Percentiles rank a stretch among this genome's conserved stretches.
These are phyloP conservation scores for Boehmeria nivea DNA, from an alignment of 306 rosid genomes.

Conservation along the genomic window DNA sequence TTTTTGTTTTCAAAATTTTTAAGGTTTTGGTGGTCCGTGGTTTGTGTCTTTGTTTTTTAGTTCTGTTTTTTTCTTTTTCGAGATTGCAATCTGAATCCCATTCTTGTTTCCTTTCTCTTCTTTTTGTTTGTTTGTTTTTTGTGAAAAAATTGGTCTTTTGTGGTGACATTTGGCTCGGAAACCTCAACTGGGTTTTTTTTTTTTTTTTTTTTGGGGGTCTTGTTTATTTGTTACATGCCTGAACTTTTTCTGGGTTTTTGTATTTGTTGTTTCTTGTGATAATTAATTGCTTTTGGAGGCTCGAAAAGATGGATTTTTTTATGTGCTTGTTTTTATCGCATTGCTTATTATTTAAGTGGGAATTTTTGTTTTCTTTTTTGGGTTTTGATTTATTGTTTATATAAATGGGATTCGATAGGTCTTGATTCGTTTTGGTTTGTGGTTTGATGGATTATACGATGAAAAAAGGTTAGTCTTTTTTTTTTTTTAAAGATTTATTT, in stretches of 20 bases:
- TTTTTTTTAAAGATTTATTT: too few species aligned
- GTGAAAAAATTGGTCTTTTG: constrained; percentile 23
- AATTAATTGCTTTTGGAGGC: constrained; percentile 34
- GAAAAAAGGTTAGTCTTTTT: too few species aligned
- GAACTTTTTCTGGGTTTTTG: constrained; percentile 26
- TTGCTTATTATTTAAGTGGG: constrained; percentile 25
- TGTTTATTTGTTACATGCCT: too few species aligned
- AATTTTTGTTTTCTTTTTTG: not conserved
- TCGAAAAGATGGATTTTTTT: constrained; percentile 31
- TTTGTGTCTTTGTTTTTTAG: too few species aligned
- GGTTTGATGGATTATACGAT: too few species aligned
- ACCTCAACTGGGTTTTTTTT: too few species aligned
- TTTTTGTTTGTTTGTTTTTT: too few species aligned
- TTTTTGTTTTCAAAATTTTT: too few species aligned
- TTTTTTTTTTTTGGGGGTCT: constrained; percentile 35
- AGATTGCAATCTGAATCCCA: constrained; percentile 3
- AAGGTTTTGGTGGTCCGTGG: too few species aligned
- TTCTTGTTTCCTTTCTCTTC: constrained; percentile 12
- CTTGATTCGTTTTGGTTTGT: too few species aligned
- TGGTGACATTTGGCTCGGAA: constrained; percentile 34
- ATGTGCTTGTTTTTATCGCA: constrained; percentile 20
- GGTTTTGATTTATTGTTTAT: too few species aligned
- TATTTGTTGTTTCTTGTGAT: constrained; percentile 36
- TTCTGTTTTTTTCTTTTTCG: constrained; percentile 8
- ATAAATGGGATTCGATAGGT: too few species aligned